These are phyloP conservation scores for Pythium vanterpoolii DNA, from an alignment of 352 stramenopile species.

Conservation along the genomic window DNA sequence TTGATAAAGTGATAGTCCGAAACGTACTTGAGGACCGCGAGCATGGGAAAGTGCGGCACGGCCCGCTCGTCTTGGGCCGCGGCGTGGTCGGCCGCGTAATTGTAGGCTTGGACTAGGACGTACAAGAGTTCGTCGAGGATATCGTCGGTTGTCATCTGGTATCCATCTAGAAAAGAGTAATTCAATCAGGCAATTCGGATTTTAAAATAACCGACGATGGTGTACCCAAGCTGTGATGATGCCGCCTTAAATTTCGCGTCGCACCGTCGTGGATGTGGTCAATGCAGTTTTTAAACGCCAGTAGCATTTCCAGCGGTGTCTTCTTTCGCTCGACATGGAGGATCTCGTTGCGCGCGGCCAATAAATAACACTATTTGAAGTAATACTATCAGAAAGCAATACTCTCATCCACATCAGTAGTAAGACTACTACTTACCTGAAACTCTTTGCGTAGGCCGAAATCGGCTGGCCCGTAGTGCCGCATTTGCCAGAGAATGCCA, in stretches of 20 bases:
- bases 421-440: no score
- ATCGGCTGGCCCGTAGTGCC: constrained; percentile 56
- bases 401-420: no score
- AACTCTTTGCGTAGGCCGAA: constrained; percentile 73
- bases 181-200: neutral
- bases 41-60: constrained; percentile 40
- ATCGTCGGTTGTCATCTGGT: constrained; percentile 71
- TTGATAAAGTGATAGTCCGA: constrained; percentile 83
- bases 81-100: constrained; percentile 15
- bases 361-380: constrained; percentile 33
- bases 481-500: constrained; percentile 44
- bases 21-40: constrained; percentile 64
- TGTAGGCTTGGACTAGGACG: constrained; percentile 56
- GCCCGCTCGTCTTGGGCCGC: constrained; percentile 5
- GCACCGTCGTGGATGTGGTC: constrained; percentile 58
- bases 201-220: neutral
- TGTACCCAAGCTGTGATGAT: constrained; percentile 50
- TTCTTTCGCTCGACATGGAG: constrained; percentile 36
- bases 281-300: constrained; percentile 66
- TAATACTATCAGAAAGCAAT: no score
- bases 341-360: constrained; percentile 39
- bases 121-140: constrained; percentile 78
- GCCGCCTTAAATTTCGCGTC: constrained; percentile 46
- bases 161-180: constrained; percentile 24
- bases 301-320: constrained; percentile 73